Conservation (phyloP, 169 alveolate species). For the Plasmodium knowlesi region DNA sequence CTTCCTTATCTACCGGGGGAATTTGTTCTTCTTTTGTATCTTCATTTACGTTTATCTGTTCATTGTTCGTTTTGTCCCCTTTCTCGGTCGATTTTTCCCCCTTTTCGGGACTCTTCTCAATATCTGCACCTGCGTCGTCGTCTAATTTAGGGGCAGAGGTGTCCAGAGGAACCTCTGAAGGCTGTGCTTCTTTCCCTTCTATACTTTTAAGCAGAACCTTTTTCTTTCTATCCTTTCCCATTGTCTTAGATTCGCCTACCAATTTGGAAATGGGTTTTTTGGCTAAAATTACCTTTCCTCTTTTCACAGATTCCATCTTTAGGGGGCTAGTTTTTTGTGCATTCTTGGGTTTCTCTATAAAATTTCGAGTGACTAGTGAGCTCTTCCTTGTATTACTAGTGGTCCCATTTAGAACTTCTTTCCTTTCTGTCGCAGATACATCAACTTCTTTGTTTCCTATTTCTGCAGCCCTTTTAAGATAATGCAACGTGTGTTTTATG, state of each 20-base stretch:
- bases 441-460: conserved; percentile 15
- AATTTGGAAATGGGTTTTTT: conserved; percentile 48
- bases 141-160: conserved; percentile 11
- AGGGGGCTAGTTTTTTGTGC: conserved; percentile 20
- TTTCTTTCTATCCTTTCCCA: conserved; percentile 50
- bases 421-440: not conserved
- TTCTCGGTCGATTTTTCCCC: not conserved
- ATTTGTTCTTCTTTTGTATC: conserved; percentile 8
- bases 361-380: not conserved
- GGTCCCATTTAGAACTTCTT: not conserved
- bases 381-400: not conserved
- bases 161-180: not conserved
- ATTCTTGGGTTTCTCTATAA: conserved; percentile 19
- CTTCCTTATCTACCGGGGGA: conserved; percentile 1
- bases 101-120: not conserved
- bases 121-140: not conserved
- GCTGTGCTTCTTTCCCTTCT: conserved; percentile 12
- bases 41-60: conserved; percentile 2
- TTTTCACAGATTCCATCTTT: conserved; percentile 21
- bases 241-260: conserved; percentile 14
- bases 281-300: not conserved
- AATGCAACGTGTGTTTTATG: conserved; percentile 45
- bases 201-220: conserved; percentile 16
- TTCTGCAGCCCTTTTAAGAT: conserved; percentile 37
- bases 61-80: conserved; percentile 10